phyloP scores from a whole-genome alignment of 371 early-diverging fungal species.

The Haplosporangium sp. region DNA sequence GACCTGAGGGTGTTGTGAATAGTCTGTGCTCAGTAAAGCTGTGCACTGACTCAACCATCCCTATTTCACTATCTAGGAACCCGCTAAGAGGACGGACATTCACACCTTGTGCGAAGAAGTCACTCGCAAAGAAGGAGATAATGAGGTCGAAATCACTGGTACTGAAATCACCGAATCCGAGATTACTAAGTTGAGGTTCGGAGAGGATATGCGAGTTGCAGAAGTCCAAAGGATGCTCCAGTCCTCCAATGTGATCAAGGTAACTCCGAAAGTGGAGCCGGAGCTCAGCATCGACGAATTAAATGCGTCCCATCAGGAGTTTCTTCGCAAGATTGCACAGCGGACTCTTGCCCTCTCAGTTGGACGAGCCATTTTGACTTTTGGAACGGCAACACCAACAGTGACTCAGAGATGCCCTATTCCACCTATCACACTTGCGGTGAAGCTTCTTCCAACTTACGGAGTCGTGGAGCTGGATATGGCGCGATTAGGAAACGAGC shows the following conservation, averaged over 20 bases:
- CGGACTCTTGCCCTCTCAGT: constrained; percentile 75
- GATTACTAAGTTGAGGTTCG: constrained; percentile 69
- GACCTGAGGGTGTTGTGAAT: background rate
- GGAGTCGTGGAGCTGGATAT: constrained; percentile 65
- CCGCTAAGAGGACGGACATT: constrained; percentile 27
- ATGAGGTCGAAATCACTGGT: constrained; percentile 47
- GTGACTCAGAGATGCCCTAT: constrained; percentile 66
- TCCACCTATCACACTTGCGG: constrained; percentile 65
- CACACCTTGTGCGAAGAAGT: constrained; percentile 41
- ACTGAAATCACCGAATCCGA: constrained; percentile 59
- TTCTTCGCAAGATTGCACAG: constrained; percentile 62
- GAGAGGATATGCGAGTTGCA: constrained; percentile 70
- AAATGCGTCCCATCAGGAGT: constrained; percentile 55
- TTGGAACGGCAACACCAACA: constrained; percentile 67
- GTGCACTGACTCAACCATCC: background rate
- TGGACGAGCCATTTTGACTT: constrained; percentile 78
- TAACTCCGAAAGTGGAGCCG: constrained; percentile 57
- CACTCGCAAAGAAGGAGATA: constrained; percentile 14
- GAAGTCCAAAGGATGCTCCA: constrained; percentile 71
- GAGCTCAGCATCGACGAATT: constrained; percentile 20
- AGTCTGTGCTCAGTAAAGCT: too few relatives aligned
- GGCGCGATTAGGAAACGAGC: constrained; percentile 56
- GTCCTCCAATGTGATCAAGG: constrained; percentile 56
- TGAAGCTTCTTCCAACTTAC: constrained; percentile 71
- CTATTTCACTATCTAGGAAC: constrained; percentile 19